Evolutionary conservation across 106 monocot species (phyloP), one percentile per base, ranked within the genome.

Genomic region (Dioscorea dumetorum): DNA sequence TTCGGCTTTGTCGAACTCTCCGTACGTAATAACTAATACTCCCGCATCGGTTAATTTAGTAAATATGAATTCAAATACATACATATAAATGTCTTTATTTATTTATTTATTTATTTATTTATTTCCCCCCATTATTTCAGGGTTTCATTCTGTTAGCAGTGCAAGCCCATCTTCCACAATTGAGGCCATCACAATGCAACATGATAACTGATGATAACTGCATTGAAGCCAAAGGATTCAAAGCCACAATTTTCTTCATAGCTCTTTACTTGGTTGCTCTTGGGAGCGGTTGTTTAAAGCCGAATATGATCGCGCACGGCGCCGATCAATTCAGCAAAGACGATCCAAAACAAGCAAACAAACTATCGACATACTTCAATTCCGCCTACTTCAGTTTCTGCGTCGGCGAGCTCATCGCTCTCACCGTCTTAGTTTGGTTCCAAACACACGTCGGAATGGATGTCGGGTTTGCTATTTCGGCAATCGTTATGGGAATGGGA

Each of bases 1-100:
- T 94, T 94, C 68, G 94, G 94, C n/a, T 94, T 94, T 63, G 84
- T 94, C 14, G 94, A 94, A 71, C 90, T 94, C 33, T 94, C 94
- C 5, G 94, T 90, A 76, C 82, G 91, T 78, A 5, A 8, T 78
- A 5, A 8, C 60, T 23, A 54, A 54, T 54, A 13, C 41, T 41
- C 28, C 3, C 28, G 3, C 28, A 28, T 28, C 28, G 3, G 28
- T 28, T 28, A 28, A 28, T 28, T 28, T 28, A 28, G 28, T 28
- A 28, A 28, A 28, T 28, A 28, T 28, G 3, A 28, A 28, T 51
- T 17, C 4, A 51, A 51, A 17, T 13, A 51, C 51, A 51, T 13
- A 4, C 1, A 13, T 51, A 51, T 2, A 51, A 51, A 13, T 51
- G n/a, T n/a, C n/a, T n/a, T 51, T 51, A 28, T 28, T 1, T 17